Conservation (phyloP, 306 rosid species). For the Argentina anserina region DNA sequence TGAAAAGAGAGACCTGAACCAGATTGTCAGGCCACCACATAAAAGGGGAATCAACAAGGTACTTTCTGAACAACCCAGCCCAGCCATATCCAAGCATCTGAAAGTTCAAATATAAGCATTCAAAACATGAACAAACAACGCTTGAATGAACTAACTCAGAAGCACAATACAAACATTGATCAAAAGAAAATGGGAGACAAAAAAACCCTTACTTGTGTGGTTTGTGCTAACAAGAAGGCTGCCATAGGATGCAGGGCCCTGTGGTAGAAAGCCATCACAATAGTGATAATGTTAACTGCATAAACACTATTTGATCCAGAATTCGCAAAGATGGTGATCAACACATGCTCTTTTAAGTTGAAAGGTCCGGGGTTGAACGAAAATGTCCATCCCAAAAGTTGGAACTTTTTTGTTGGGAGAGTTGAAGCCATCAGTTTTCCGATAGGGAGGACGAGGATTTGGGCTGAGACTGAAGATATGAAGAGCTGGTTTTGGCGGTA, state of each 20-base stretch:
- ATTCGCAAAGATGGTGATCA: conserved; percentile 40
- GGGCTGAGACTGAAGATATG: conserved; percentile 26
- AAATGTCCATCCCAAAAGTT: conserved; percentile 18
- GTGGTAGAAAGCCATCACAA: conserved; percentile 33
- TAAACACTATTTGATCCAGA: conserved; percentile 29
- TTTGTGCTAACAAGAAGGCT: conserved; percentile 28
- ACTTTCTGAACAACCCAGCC: conserved; percentile 42
- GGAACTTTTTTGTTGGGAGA: conserved; percentile 15
- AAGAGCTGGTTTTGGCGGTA: conserved; percentile 29
- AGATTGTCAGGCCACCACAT: conserved; percentile 49
- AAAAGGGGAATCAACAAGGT: conserved; percentile 42
- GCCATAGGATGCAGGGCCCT: conserved; percentile 21
- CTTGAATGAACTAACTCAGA: background rate
- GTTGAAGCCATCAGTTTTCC: conserved; percentile 37
- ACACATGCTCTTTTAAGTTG: conserved; percentile 38
- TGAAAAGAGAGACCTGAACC: conserved; percentile 43
- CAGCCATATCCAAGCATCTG: conserved; percentile 49
- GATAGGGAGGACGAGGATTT: conserved; percentile 33
- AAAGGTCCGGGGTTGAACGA: conserved; percentile 44
- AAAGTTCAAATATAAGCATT: background rate
- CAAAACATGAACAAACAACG: background rate
- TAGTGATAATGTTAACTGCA: conserved; percentile 28
- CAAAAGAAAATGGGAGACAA: background rate
- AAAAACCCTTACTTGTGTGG: conserved; percentile 25
- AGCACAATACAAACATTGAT: background rate